phyloP scores from a whole-genome alignment of 495 filamentous ascomycete genomes.

The Xylaria palmicola region DNA sequence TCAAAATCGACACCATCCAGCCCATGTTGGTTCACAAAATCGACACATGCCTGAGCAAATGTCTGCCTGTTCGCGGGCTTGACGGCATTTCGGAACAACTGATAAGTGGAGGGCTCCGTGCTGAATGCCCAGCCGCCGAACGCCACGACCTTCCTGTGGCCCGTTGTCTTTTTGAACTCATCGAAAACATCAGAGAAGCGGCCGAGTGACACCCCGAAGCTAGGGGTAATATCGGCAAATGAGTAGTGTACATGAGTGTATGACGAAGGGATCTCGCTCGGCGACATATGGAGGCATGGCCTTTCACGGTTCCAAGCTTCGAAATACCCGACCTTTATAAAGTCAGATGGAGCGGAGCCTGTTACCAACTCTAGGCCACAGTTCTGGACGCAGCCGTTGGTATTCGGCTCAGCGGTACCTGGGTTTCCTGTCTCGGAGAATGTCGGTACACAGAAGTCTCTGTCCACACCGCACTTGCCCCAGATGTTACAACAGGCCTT shows the following conservation, averaged over 20 bases:
- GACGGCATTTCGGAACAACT: slow-evolving; percentile 40
- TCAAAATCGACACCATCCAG: slow-evolving; percentile 37
- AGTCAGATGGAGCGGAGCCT: slow-evolving; percentile 4
- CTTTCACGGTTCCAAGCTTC: slow-evolving; percentile 29
- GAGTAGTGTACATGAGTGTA: slow-evolving; percentile 49
- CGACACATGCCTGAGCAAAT: slow-evolving; percentile 35
- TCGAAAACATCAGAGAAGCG: slow-evolving; percentile 16
- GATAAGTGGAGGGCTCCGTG: slow-evolving; percentile 33
- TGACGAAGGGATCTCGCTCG: slow-evolving; percentile 12
- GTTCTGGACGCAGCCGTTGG: slow-evolving; percentile 19
- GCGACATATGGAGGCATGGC: slow-evolving; percentile 24
- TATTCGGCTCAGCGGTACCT: slow-evolving; percentile 23
- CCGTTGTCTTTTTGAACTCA: slow-evolving; percentile 23
- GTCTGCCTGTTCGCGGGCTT: slow-evolving; percentile 33
- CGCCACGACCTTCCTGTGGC: slow-evolving; percentile 39
- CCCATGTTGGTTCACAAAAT: slow-evolving; percentile 22
- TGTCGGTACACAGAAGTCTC: slow-evolving; percentile 39
- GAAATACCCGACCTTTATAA: slow-evolving; percentile 29
- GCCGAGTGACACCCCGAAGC: slow-evolving; percentile 24
- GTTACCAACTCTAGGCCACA: slow-evolving; percentile 37
- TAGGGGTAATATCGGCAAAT: slow-evolving; percentile 38
- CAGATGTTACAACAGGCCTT: slow-evolving; percentile 38
- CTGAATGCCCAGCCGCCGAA: slow-evolving; percentile 52
- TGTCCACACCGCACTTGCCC: slow-evolving; percentile 45
- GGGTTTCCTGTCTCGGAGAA: slow-evolving; percentile 30